A percentile compares a stretch with the other conserved stretches of the same genome.
These are phyloP conservation scores for Eucalyptus cloeziana DNA, from an alignment of 345 rosid species.

Conservation along the genomic window DNA sequence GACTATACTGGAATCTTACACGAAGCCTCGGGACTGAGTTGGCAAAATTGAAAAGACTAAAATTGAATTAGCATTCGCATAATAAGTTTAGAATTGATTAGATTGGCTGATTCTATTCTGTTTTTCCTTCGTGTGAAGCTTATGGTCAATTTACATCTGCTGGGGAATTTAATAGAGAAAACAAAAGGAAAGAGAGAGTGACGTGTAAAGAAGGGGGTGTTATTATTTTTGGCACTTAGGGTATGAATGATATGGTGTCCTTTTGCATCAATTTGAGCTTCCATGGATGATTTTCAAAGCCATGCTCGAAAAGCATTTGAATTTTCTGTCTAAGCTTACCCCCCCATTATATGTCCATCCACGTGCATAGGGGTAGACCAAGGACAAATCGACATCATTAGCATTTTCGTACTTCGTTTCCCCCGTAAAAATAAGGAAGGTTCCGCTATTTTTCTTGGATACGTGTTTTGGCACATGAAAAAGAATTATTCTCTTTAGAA, in stretches of 20 bases:
- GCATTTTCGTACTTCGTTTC: not conserved
- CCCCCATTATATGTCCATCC: not conserved
- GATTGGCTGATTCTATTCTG: not conserved
- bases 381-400: not conserved
- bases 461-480: not conserved
- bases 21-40: fast-evolving
- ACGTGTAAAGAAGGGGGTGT: not conserved
- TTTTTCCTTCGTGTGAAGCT: not conserved
- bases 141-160: not conserved
- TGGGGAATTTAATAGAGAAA: not conserved
- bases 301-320: not conserved
- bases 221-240: not conserved
- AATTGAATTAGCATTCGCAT: fast-evolving
- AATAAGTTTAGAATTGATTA: fast-evolving
- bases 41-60: fast-evolving
- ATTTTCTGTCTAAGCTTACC: not conserved
- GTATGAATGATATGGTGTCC: not conserved
- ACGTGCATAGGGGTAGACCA: not conserved
- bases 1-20: fast-evolving
- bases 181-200: not conserved
- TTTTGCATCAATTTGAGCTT: not conserved
- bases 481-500: not conserved
- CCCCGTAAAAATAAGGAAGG: not conserved
- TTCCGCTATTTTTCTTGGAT: not conserved
- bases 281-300: not conserved